Evolutionary conservation across 163 green algal genomes (phyloP), one percentile per base, ranked within the genome.

Genomic region (Volvox carteri): DNA sequence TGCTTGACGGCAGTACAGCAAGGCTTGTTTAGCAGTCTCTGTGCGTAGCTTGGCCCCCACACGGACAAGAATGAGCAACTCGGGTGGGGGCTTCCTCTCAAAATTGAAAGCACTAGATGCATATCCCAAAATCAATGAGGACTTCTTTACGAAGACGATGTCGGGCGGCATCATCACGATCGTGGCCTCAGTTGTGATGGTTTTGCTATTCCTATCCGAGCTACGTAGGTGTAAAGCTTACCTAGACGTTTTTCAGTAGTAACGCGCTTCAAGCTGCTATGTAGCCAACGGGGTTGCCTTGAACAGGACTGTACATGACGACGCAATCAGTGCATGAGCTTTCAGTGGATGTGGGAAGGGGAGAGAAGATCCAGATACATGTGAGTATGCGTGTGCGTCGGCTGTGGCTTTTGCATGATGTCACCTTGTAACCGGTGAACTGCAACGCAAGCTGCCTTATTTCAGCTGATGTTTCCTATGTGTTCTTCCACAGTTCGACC

Each of bases 161-260:
- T 95, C 92, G 4, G 98, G 98, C 1, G 98, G 98, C 28, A 89
- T 98, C 28, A 99, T 99, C 84, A 99, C 98, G 14, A 90, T 99
- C 48, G 94, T 97, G 14, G 94, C 96, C 7, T 94, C 92, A 14
- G 54, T 97, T 21, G 87, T 99, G 23, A 99, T 99, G 97, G 54
- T 95, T 0, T 58, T 98, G 11, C 93, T 99, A 0, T 99, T 99
- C 90, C 80, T 99, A 4, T 97, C 94, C 4, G 98, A 99, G 90
- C 92, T 99, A 1, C 81, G 96, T 98, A 86, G 94, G 94, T 87
- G n/a, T n/a, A n/a, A n/a, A n/a, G n/a, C n/a, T n/a, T n/a, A n/a
- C n/a, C n/a, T n/a, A n/a, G n/a, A n/a, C n/a, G n/a, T n/a, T n/a
- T n/a, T n/a, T n/a, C n/a, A n/a, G n/a, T n/a, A n/a, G n/a, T n/a